These are phyloP conservation scores for Nakaseomyces sp. DNA, from an alignment of 1,139 yeast genomes.

Conservation along the genomic window DNA sequence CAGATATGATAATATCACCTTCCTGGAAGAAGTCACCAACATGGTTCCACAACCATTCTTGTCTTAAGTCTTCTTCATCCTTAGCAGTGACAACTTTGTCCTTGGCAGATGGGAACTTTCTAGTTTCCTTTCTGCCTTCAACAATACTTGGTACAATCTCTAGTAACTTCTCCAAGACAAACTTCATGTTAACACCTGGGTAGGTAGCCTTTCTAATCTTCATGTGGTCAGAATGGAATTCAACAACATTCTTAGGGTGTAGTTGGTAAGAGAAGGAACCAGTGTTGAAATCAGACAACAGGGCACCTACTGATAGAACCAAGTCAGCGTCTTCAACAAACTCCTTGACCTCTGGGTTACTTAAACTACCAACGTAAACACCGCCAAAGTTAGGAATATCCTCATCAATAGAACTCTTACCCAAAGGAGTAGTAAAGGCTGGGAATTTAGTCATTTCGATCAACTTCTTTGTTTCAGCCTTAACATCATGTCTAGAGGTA, in stretches of 20 bases:
- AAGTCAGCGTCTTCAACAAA: constrained; percentile 69
- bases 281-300: constrained; percentile 78
- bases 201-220: constrained; percentile 65
- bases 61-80: constrained; percentile 37
- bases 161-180: constrained; percentile 44
- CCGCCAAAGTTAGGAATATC: constrained; percentile 70
- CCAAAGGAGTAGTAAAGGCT: constrained; percentile 83
- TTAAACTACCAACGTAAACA: constrained; percentile 75
- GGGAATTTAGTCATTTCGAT: constrained; percentile 70
- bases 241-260: constrained; percentile 68
- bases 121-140: constrained; percentile 38
- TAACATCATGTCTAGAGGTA: constrained; percentile 65
- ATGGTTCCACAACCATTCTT: constrained; percentile 76
- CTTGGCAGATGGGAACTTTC: constrained; percentile 33
- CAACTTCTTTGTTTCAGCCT: constrained; percentile 49
- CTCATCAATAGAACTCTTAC: constrained; percentile 73
- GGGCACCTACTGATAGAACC: constrained; percentile 66
- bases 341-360: constrained; percentile 60
- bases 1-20: constrained; percentile 74
- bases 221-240: constrained; percentile 79
- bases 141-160: constrained; percentile 38
- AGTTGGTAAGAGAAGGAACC: constrained; percentile 77
- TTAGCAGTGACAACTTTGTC: constrained; percentile 23
- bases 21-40: constrained; percentile 64
- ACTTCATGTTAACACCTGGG: constrained; percentile 70